These are phyloP conservation scores for Phoenix dactylifera DNA, from an alignment of 176 grass and related monocot genomes.

Conservation along the genomic window DNA sequence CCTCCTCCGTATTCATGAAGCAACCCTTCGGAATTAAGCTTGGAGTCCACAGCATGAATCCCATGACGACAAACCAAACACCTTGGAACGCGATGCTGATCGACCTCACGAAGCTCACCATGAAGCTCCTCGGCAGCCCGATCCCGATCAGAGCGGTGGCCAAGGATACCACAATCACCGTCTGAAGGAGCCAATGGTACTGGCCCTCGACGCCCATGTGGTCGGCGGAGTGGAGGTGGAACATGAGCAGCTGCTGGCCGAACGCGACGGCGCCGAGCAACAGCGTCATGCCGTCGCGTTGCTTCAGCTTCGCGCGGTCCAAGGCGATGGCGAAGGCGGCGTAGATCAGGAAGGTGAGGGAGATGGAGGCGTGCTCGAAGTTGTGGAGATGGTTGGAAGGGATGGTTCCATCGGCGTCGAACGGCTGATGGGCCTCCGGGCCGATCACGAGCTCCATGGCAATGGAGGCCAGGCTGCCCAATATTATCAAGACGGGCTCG, in stretches of 20 bases:
- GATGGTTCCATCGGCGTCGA: conserved; percentile 77
- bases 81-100: conserved; percentile 56
- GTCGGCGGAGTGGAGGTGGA: conserved; percentile 74
- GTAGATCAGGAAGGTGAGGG: conserved; percentile 55
- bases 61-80: conserved; percentile 55
- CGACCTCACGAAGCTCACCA: conserved; percentile 37
- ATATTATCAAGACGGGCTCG: conserved; percentile 52
- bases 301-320: conserved; percentile 31
- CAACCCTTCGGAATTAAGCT: conserved; percentile 44
- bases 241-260: conserved; percentile 49
- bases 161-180: conserved; percentile 42
- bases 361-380: conserved; percentile 98
- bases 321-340: conserved; percentile 61
- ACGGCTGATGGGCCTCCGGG: conserved; percentile 70
- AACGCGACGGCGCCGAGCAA: conserved; percentile 35
- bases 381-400: conserved; percentile 86
- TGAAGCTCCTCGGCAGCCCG: conserved; percentile 42
- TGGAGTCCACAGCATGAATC: conserved; percentile 49
- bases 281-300: conserved; percentile 48
- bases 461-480: conserved; percentile 42
- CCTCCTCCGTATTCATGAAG: conserved; percentile 39
- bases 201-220: conserved; percentile 61
- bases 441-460: conserved; percentile 89
- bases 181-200: conserved; percentile 69
- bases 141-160: conserved; percentile 41